A percentile compares a stretch with the other conserved stretches of the same genome.
phyloP scores from a whole-genome alignment of 306 rosid genomes.

The Biancaea sappan region DNA sequence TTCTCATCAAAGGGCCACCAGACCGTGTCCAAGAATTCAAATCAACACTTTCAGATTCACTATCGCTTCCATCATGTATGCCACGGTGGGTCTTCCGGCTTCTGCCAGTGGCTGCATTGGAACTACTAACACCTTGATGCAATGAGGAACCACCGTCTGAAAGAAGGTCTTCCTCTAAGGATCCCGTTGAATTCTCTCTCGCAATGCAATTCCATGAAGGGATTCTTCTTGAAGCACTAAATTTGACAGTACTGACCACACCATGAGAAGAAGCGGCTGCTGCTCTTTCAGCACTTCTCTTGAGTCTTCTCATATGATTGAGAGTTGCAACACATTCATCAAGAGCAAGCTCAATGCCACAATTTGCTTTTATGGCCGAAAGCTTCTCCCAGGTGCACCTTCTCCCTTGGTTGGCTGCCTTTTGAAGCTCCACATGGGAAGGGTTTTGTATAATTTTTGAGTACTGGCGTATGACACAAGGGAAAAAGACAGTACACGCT shows the following conservation, averaged over 20 bases:
- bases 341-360: conserved; percentile 91
- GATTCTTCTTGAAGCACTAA: conserved; percentile 84
- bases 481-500: neutral
- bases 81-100: conserved; percentile 50
- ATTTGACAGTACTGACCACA: conserved; percentile 50
- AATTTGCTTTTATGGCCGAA: conserved; percentile 91
- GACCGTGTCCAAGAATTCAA: conserved; percentile 80
- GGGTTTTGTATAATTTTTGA: conserved; percentile 91
- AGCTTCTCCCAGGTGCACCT: conserved; percentile 99
- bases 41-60: conserved; percentile 70
- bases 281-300: conserved; percentile 75
- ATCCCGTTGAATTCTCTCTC: conserved; percentile 89
- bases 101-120: conserved; percentile 45
- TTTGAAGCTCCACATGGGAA: conserved; percentile 85
- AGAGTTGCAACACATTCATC: conserved; percentile 89
- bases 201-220: conserved; percentile 99
- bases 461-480: conserved; percentile 53
- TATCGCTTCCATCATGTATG: conserved; percentile 71
- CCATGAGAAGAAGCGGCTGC: conserved; percentile 76
- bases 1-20: conserved; percentile 97
- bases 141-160: conserved; percentile 52
- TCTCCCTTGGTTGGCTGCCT: conserved; percentile 97
- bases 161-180: conserved; percentile 75
- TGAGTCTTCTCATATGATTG: conserved; percentile 89
- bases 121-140: conserved; percentile 51